Evolutionary conservation across 2,329 filamentous ascomycete species (phyloP).

Genomic region (Xylaria arbuscula): DNA sequence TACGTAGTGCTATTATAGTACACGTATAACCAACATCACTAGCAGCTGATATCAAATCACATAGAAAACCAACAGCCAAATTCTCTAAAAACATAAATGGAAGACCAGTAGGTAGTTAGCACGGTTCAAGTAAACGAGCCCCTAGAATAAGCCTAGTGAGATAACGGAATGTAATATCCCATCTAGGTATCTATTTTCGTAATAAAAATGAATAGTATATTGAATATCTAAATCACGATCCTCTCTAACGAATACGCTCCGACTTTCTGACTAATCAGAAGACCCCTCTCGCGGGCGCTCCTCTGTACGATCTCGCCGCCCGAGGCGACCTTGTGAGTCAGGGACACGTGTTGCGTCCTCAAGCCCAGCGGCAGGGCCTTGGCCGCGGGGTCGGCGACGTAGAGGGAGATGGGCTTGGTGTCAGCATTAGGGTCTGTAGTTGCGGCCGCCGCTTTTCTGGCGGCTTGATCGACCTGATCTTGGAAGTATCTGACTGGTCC

Average conservation of each 20-base stretch:
- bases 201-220: background rate
- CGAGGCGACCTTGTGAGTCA: slow-evolving; percentile 67
- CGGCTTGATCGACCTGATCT: slow-evolving; percentile 42
- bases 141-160: no score
- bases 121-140: no score
- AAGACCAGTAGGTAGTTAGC: no score
- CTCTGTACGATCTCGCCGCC: slow-evolving; percentile 77
- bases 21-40: no score
- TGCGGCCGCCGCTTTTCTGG: slow-evolving; percentile 38
- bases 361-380: slow-evolving; percentile 77
- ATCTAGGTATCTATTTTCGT: background rate
- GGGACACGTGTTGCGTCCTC: slow-evolving; percentile 63
- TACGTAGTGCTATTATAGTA: no score
- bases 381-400: slow-evolving; percentile 57
- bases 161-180: background rate
- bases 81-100: no score
- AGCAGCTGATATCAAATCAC: no score
- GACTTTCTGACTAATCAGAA: slow-evolving; percentile 81
- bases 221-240: slow-evolving; percentile 67
- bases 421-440: slow-evolving; percentile 39
- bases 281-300: slow-evolving; percentile 78
- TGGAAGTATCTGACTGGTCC: slow-evolving; percentile 73
- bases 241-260: slow-evolving; percentile 86
- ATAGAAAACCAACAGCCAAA: no score
- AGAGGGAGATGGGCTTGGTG: slow-evolving; percentile 59